A percentile compares a stretch with the other conserved stretches of the same genome.
These are phyloP conservation scores for Actinomucor elegans DNA, from an alignment of 371 early-diverging fungal genomes.

Conservation along the genomic window DNA sequence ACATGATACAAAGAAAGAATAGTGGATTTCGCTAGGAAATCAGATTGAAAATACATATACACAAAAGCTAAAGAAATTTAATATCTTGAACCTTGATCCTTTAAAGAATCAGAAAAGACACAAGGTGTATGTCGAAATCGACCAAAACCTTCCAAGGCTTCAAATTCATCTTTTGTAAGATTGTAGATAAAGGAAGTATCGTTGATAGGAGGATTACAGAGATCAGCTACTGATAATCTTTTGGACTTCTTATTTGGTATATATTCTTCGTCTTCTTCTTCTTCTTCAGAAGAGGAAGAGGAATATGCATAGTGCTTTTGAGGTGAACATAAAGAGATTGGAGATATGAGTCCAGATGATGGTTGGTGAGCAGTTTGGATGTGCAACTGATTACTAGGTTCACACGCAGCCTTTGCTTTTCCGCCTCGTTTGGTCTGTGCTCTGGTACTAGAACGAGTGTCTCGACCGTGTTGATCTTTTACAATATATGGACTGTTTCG, in stretches of 20 bases:
- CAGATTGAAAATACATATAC: constrained; percentile 2
- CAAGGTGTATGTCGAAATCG: constrained; percentile 25
- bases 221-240: constrained; percentile 33
- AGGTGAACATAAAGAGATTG: constrained; percentile 6
- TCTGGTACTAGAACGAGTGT: constrained; percentile 4
- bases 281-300: background rate
- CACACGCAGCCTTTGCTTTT: constrained; percentile 1
- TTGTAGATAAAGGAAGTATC: background rate
- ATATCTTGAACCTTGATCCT: constrained; percentile 13
- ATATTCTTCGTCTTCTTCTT: constrained; percentile 14
- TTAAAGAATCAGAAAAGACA: constrained; percentile 24
- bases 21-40: too few species aligned
- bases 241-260: background rate
- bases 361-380: background rate
- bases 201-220: constrained; percentile 2
- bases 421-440: constrained; percentile 5
- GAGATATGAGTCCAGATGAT: background rate
- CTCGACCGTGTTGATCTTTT: background rate
- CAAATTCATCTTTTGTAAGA: constrained; percentile 42
- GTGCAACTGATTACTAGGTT: background rate
- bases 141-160: constrained; percentile 41
- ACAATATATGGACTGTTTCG: constrained; percentile 11
- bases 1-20: too few species aligned
- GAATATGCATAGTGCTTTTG: background rate
- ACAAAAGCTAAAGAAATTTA: background rate